Base-by-base conservation (phyloP, 73 alveolate species). In the Paramecium tetraurelia region DNA sequence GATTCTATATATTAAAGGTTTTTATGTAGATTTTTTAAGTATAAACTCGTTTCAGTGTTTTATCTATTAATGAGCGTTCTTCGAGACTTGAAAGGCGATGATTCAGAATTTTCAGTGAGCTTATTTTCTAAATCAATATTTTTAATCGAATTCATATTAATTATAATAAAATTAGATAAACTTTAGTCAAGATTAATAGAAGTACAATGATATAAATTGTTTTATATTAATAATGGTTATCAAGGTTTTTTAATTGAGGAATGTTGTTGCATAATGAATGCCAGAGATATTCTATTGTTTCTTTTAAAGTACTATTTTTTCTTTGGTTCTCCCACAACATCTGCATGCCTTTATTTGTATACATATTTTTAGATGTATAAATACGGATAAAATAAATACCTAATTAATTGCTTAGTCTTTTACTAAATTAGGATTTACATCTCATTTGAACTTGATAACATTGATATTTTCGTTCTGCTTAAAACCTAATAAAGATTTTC, bases 101-200 rank as follows among this genome's bases (percentile, higher is more conserved):
- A 36, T 40, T 72, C 86, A 35, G 86, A 72, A 72, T 72, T 72
- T 36, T 72, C 86, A 72, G 86, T 72, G 84, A 63, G 41, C 46
- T 63, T 63, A 63, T 63, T 63, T 63, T 63, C 59, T 41, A 35
- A 75, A 75, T 75, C 87, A 38, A 75, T 75, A 41, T 75, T 38
- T 35, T 38, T 75, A 38, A 21, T 75, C 7, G 87, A 75, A 75
- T 75, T 75, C 87, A 75, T 38, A 29, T 41, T 35, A 14, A 41
- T 41, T 10, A 75, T 75, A 35, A 75, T 21, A 75, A 18, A 29
- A 35, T 75, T 12, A 27, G 27, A 53, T 53, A 53, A 53, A 53
- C 35, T 53, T 53, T 53, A 53, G 69, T n/a, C 35, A 18, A 53
- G 69, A 53, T 53, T 53, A 53, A 18, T 18, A 53, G 33, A 53